Evolutionary conservation across 495 filamentous ascomycete species (phyloP).

Genomic region (Penicillium lividum): DNA sequence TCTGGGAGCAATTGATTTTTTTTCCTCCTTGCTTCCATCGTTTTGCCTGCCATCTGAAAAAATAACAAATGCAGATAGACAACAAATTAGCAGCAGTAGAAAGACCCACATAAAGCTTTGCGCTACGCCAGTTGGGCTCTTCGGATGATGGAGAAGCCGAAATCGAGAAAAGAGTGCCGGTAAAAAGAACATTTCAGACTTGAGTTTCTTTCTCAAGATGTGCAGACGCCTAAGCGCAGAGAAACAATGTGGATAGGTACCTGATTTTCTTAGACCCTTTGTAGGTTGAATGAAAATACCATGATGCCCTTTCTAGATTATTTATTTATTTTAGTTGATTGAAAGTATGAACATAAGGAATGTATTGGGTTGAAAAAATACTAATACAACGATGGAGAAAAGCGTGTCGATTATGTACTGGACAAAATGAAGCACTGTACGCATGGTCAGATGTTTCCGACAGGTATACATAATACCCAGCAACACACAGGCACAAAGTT

Average conservation of each 20-base stretch:
- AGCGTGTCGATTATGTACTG: slow-evolving; percentile 1
- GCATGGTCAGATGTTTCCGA: slow-evolving; percentile 1
- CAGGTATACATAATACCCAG: neutral
- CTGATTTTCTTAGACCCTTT: too few relatives aligned
- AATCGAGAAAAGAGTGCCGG: slow-evolving; percentile 19
- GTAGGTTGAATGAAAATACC: too few relatives aligned
- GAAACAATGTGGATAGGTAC: slow-evolving; percentile 17
- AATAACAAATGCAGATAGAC: slow-evolving; percentile 8
- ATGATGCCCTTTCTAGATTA: too few relatives aligned
- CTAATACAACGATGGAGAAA: slow-evolving; percentile 12
- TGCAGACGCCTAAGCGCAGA: slow-evolving; percentile 20
- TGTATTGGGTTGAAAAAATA: slow-evolving; percentile 8
- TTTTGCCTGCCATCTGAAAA: slow-evolving; percentile 2
- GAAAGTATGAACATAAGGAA: slow-evolving; percentile 2
- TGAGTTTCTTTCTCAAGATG: slow-evolving; percentile 20
- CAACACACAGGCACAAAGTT: neutral
- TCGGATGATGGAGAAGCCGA: slow-evolving; percentile 16
- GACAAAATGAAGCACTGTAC: neutral
- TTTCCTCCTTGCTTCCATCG: neutral
- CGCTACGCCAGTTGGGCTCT: slow-evolving; percentile 18
- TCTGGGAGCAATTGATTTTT: neutral
- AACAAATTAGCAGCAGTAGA: slow-evolving; percentile 7
- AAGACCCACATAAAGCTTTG: slow-evolving; percentile 17
- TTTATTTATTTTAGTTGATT: neutral
- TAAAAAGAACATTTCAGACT: slow-evolving; percentile 23